phyloP scores from a whole-genome alignment of 148 eudicot genomes.

The Dysphania ambrosioides region DNA sequence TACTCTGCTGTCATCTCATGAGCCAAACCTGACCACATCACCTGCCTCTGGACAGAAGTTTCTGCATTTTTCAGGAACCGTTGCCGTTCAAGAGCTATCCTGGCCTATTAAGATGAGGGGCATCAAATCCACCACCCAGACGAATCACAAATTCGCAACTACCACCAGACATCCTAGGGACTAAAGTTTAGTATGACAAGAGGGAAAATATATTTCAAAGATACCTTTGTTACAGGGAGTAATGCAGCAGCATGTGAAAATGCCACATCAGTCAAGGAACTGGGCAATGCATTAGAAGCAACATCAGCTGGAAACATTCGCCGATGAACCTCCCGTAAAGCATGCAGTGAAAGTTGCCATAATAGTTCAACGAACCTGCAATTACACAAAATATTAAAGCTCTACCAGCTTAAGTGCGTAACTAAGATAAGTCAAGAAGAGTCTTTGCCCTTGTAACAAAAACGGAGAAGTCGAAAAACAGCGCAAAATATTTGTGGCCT shows the following conservation, averaged over 20 bases:
- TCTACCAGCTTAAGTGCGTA: not conserved
- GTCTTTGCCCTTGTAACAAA: not conserved
- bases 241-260: slow-evolving; percentile 97
- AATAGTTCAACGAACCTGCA: slow-evolving; percentile 95
- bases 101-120: slow-evolving; percentile 47
- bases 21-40: slow-evolving; percentile 95
- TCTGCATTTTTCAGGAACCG: slow-evolving; percentile 86
- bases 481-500: not conserved
- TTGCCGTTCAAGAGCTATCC: slow-evolving; percentile 94
- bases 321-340: slow-evolving; percentile 92
- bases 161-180: slow-evolving; percentile 1
- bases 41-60: slow-evolving; percentile 90
- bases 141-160: not conserved
- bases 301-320: slow-evolving; percentile 91
- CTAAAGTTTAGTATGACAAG: not conserved
- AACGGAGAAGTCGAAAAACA: not conserved
- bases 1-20: slow-evolving; percentile 99
- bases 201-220: not conserved
- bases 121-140: slow-evolving; percentile 4
- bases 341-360: slow-evolving; percentile 99
- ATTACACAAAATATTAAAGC: not conserved
- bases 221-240: slow-evolving; percentile 97
- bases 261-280: slow-evolving; percentile 95
- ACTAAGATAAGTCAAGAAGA: not conserved
- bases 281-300: slow-evolving; percentile 87